Conservation (phyloP, 495 filamentous ascomycete species). For the Xylaria flabelliformis region DNA sequence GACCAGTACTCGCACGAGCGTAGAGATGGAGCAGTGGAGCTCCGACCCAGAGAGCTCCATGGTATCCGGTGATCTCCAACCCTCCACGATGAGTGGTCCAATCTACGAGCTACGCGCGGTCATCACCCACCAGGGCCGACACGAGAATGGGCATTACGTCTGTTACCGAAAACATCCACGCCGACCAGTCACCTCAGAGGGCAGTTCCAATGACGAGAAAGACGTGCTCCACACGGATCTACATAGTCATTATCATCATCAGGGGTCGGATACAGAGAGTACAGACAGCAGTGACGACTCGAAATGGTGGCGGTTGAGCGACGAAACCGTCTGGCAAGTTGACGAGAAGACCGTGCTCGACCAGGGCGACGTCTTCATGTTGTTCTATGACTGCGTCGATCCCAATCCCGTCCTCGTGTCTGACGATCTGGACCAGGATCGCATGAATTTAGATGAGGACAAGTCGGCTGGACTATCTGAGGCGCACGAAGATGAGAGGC, state of each 20-base stretch:
- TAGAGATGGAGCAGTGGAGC: constrained; percentile 65
- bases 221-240: background rate
- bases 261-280: constrained; percentile 7
- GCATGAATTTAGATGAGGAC: background rate
- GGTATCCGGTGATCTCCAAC: constrained; percentile 58
- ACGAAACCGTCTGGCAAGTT: constrained; percentile 79
- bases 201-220: constrained; percentile 15
- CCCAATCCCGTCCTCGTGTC: constrained; percentile 40
- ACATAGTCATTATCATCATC: background rate
- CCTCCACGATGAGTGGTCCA: constrained; percentile 55
- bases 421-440: constrained; percentile 16
- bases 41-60: constrained; percentile 70
- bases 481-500: background rate
- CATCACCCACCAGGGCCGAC: constrained; percentile 85
- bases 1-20: constrained; percentile 31
- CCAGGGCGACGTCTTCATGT: constrained; percentile 89
- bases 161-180: constrained; percentile 77
- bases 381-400: constrained; percentile 85
- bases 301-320: constrained; percentile 85
- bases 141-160: constrained; percentile 96
- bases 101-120: constrained; percentile 83
- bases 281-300: constrained; percentile 45
- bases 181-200: background rate
- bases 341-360: constrained; percentile 73
- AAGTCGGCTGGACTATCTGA: background rate